Conservation (phyloP, 2,329 filamentous ascomycete genomes). For the Sclerotiophoma versabilis region DNA sequence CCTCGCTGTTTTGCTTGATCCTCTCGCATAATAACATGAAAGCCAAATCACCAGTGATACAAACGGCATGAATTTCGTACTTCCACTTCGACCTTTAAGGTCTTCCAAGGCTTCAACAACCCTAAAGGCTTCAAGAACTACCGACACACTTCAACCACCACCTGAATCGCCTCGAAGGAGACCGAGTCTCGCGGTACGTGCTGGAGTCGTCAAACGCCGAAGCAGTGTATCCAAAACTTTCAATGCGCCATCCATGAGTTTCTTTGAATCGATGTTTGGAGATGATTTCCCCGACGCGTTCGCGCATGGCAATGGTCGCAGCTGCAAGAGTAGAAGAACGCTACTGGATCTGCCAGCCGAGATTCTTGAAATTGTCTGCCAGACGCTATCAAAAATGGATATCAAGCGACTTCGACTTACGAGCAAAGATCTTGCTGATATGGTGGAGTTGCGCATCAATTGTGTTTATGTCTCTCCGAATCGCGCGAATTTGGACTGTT, state of each 20-base stretch:
- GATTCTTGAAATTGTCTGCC: slow-evolving; percentile 24
- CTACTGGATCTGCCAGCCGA: slow-evolving; percentile 31
- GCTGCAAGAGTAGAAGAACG: slow-evolving; percentile 24
- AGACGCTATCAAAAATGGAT: slow-evolving; percentile 25
- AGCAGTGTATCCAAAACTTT: slow-evolving; percentile 24
- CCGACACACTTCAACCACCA: slow-evolving; percentile 12
- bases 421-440: slow-evolving; percentile 22
- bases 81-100: slow-evolving; percentile 13
- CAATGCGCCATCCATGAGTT: slow-evolving; percentile 33
- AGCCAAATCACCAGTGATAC: neutral
- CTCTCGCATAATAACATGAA: neutral
- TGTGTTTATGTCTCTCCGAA: slow-evolving; percentile 54
- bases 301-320: slow-evolving; percentile 6
- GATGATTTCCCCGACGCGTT: slow-evolving; percentile 37
- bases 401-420: slow-evolving; percentile 33
- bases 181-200: slow-evolving; percentile 31
- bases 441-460: slow-evolving; percentile 38
- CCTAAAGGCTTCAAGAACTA: neutral
- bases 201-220: slow-evolving; percentile 32
- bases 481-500: slow-evolving; percentile 48
- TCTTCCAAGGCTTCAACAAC: neutral
- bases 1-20: slow-evolving; percentile 9
- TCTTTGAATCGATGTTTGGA: slow-evolving; percentile 35
- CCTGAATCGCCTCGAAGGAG: slow-evolving; percentile 30
- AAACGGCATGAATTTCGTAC: slow-evolving; percentile 13